phyloP scores from a whole-genome alignment of 140 eudicot genomes.

The Cichorium intybus region DNA sequence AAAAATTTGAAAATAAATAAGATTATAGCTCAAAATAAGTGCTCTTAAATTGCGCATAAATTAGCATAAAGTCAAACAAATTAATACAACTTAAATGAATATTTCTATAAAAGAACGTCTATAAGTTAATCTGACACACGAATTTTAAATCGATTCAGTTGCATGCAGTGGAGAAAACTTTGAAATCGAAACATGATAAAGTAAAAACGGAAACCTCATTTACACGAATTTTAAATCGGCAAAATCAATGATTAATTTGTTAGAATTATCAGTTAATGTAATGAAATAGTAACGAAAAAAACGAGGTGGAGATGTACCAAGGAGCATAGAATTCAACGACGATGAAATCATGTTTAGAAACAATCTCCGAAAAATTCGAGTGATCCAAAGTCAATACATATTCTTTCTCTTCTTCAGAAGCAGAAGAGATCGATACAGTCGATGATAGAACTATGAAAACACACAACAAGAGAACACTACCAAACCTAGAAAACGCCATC shows the following conservation, averaged over 20 bases:
- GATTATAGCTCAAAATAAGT: not conserved
- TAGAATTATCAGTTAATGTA: not conserved
- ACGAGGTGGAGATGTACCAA: slow-evolving; percentile 36
- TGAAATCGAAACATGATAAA: not conserved
- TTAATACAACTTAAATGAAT: not conserved
- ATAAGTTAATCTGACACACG: not conserved
- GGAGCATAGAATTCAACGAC: slow-evolving; percentile 87
- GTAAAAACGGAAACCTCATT: not conserved
- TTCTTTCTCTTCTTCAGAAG: slow-evolving; percentile 35
- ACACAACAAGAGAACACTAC: slow-evolving; percentile 20
- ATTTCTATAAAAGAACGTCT: not conserved
- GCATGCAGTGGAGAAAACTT: not conserved
- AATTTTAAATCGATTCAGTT: not conserved
- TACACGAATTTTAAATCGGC: not conserved
- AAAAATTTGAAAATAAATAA: too few species aligned
- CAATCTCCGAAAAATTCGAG: slow-evolving; percentile 56
- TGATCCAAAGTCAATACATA: slow-evolving; percentile 71
- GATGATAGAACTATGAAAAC: slow-evolving; percentile 18
- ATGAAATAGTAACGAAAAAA: not conserved
- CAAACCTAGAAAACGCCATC: slow-evolving; percentile 46
- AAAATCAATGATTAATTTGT: not conserved
- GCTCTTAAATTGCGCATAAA: not conserved
- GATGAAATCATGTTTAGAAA: slow-evolving; percentile 60
- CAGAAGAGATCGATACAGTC: slow-evolving; percentile 13
- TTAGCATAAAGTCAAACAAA: not conserved